Base-by-base conservation (phyloP, 441 rosid species). In the Sinapis alba region DNA sequence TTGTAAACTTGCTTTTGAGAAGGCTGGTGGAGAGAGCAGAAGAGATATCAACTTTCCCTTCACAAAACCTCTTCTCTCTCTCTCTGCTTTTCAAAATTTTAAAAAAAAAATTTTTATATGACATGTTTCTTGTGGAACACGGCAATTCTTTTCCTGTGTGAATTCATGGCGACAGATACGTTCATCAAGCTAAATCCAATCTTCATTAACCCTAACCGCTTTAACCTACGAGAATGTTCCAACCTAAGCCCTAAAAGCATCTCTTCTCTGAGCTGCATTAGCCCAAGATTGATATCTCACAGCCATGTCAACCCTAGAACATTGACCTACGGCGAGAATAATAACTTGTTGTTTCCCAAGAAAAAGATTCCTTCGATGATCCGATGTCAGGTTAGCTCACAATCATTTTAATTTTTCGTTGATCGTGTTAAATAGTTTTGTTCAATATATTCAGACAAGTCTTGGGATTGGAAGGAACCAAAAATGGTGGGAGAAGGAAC, bases 401-500 rank as follows among this genome's bases (percentile, higher is more conserved):
- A 43, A 8, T 8, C 19, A n/a, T 43, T 24, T n/a, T 24, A 43
- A 15, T 15, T 36, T 24, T 65, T 45, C 28, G n/a, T 67, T 18
- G 47, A 51, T 28, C 18, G 15, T 28, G 34, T 12, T 20, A 6
- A 28, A 3, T 18, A 19, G 47, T 65, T 65, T 64, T 15, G 36
- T 67, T 50, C 15, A 6, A 62, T 21, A 30, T 58, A 69, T 69
- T 12, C 56, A 83, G 86, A 81, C 74, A 13, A 85, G 83, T 7
- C 83, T 86, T 12, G 81, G 82, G 59, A 81, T 89, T 56, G 87
- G 88, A 58, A 87, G 68, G 74, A 83, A 78, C 15, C 85, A 64
- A 45, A 71, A 71, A 45, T 92, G 97, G 96, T 90, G 97, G 97
- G 86, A 84, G 69, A 92, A 87, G 71, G 91, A 84, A 9, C 23